phyloP scores from a whole-genome alignment of 495 filamentous ascomycete genomes.

The Aspergillus ostianus region DNA sequence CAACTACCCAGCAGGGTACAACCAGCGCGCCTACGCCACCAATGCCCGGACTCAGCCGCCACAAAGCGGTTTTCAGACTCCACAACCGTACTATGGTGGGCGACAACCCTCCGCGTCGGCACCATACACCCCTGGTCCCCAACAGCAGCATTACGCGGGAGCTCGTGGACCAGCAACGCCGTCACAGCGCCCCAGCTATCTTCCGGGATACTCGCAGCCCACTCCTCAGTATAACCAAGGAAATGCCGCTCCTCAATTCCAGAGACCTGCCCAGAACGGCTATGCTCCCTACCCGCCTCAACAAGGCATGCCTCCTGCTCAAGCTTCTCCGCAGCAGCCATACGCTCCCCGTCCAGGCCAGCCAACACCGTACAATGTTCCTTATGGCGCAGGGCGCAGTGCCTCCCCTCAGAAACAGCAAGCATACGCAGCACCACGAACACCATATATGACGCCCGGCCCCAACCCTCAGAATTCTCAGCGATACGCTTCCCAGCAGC shows the following conservation, averaged over 20 bases:
- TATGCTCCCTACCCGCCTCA: constrained; percentile 36
- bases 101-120: constrained; percentile 38
- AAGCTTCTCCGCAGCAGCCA: constrained; percentile 38
- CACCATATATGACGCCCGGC: constrained; percentile 24
- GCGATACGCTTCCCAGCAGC: constrained; percentile 31
- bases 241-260: constrained; percentile 35
- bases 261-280: constrained; percentile 41
- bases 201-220: constrained; percentile 37
- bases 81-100: constrained; percentile 40
- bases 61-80: constrained; percentile 33
- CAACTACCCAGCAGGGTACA: constrained; percentile 36
- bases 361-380: constrained; percentile 31
- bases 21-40: constrained; percentile 33
- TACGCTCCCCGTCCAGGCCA: constrained; percentile 41
- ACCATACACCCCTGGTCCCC: constrained; percentile 32
- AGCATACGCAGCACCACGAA: constrained; percentile 26
- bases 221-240: constrained; percentile 40
- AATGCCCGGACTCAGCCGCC: constrained; percentile 33
- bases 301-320: constrained; percentile 28
- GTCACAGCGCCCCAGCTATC: constrained; percentile 38
- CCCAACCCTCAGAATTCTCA: constrained; percentile 20
- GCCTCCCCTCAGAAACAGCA: constrained; percentile 35
- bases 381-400: constrained; percentile 34
- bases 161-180: constrained; percentile 44
- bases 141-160: constrained; percentile 34